Base-by-base conservation (phyloP, 441 rosid species). In the Geranium incanum region DNA sequence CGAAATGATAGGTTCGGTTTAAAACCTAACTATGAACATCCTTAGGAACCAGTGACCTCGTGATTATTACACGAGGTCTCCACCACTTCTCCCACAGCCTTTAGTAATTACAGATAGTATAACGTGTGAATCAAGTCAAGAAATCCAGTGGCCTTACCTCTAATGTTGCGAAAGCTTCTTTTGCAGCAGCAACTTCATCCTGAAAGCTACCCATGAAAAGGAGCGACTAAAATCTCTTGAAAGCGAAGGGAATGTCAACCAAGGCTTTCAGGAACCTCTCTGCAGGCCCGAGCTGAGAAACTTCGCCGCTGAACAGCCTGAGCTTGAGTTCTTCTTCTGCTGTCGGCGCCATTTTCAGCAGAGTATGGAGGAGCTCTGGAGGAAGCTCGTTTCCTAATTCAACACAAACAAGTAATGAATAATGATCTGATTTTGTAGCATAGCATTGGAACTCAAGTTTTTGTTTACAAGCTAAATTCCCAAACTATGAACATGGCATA, bases 341-440 rank as follows among this genome's bases (percentile, higher is more conserved):
- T 70, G 95, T 92, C 55, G 99, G 99, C 70, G 92, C 89, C 97
- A 95, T 89, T 84, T 88, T 95, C 78, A 90, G 79, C 71, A 95
- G 76, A 73, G 91, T 88, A 76, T 92, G 93, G 67, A 95, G 81
- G 74, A 95, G 85, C 79, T 92, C 99, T 15, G 75, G 80, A 39
- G 99, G 99, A 70, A 95, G 99, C 83, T 92, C 94, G 59, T 90
- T 88, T 67, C 95, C 98, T 92, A 85, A 74, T 80, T 73, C 78
- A 75, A 70, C 15, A 0, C 70, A 43, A 28, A 78, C 66, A 76
- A 57, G 77, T 86, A 68, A 82, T 28, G 33, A 1, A 28, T 28
- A 28, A 28, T 79, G 77, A 76, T 28, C 78, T 55, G 60, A 18
- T 55, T 13, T 3, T 45, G 52, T 45, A 8, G 52, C 11, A 45